Conservation (phyloP, 1,139 yeast species). For the Yamadazyma siamensis region DNA sequence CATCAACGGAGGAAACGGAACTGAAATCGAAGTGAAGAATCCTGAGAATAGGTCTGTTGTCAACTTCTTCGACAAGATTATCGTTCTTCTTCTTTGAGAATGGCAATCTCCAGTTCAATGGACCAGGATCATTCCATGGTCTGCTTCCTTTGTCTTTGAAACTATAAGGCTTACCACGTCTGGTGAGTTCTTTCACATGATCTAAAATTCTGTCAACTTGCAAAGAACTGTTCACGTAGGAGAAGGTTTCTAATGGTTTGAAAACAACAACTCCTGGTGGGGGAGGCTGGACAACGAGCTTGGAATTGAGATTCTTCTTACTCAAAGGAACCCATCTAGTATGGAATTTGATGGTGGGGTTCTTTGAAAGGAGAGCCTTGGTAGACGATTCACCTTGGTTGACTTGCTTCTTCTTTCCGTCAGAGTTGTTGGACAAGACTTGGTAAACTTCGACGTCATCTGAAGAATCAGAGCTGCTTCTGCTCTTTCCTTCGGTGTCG, state of each 20-base stretch:
- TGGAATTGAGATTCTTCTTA: constrained; percentile 54
- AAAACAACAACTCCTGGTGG: constrained; percentile 90
- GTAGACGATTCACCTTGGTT: constrained; percentile 17
- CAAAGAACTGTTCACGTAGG: constrained; percentile 75
- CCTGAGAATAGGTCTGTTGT: constrained; percentile 62
- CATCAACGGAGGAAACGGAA: constrained; percentile 69
- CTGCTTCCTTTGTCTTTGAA: constrained; percentile 58
- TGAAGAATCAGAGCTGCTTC: constrained; percentile 12
- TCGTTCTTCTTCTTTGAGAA: constrained; percentile 20
- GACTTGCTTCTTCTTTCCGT: constrained; percentile 18
- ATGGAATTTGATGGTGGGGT: constrained; percentile 46
- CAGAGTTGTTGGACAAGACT: constrained; percentile 30
- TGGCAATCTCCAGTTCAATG: constrained; percentile 39
- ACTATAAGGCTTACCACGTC: constrained; percentile 52
- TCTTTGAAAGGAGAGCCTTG: constrained; percentile 20
- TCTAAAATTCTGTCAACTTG: constrained; percentile 71
- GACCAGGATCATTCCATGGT: constrained; percentile 93
- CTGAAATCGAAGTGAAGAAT: constrained; percentile 80
- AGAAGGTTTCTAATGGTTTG: constrained; percentile 76
- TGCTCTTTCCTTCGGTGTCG: constrained; percentile 7
- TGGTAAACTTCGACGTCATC: constrained; percentile 39
- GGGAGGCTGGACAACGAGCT: constrained; percentile 63
- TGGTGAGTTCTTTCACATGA: constrained; percentile 59
- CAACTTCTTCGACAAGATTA: constrained; percentile 20
- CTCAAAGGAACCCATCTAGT: constrained; percentile 81